Evolutionary conservation across 176 grass and related monocot genomes (phyloP).

Genomic region (Rhynchospora tenuis): DNA sequence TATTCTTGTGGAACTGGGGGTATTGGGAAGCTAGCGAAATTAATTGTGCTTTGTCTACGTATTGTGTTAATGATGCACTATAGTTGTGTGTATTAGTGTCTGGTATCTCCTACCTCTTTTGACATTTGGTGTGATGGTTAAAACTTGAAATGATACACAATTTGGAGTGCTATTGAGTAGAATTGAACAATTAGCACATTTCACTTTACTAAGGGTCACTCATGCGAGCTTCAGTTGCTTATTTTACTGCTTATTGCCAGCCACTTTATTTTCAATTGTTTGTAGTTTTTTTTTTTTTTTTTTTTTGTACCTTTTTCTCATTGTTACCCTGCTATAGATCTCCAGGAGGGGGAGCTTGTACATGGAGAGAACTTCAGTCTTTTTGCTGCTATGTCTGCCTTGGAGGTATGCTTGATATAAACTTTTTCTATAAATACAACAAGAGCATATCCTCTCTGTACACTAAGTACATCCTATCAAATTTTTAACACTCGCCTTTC

Average conservation of each 20-base stretch:
- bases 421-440: not conserved
- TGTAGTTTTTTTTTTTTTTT: not conserved
- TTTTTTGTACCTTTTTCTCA: not conserved
- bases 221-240: not conserved
- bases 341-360: constrained; percentile 81
- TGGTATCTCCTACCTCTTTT: too few species aligned
- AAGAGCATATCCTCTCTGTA: constrained; percentile 8
- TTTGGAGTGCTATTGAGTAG: not conserved
- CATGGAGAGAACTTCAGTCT: constrained; percentile 97
- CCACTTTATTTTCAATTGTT: not conserved
- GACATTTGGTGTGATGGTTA: too few species aligned
- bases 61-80: not conserved
- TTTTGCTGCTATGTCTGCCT: constrained; percentile 96
- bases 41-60: not conserved
- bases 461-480: not conserved
- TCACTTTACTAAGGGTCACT: not conserved
- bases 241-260: not conserved
- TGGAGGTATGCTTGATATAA: constrained; percentile 59
- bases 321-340: constrained; percentile 52
- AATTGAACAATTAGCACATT: not conserved
- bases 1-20: not conserved
- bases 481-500: constrained; percentile 9
- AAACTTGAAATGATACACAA: not conserved
- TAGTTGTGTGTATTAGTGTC: too few species aligned
- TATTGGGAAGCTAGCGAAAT: not conserved